Evolutionary conservation across 2,329 filamentous ascomycete species (phyloP).

Genomic region (Penicillium glabrum): DNA sequence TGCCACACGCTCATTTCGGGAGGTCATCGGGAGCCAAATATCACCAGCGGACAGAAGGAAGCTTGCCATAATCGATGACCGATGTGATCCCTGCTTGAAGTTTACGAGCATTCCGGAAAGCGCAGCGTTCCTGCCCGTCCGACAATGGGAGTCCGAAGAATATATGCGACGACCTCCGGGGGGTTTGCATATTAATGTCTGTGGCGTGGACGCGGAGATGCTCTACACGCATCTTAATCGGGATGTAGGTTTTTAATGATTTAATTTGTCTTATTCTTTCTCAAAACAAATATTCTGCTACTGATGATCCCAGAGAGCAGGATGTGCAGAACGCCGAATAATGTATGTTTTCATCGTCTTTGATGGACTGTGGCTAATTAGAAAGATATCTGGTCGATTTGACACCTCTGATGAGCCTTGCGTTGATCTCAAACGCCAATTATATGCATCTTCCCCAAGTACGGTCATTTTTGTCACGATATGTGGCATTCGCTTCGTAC

Average conservation of each 20-base stretch:
- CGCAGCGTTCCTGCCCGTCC: neutral
- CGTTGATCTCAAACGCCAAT: slow-evolving; percentile 5
- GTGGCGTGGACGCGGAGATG: neutral
- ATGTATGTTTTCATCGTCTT: neutral
- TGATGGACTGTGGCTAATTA: neutral
- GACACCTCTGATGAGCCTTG: slow-evolving; percentile 7
- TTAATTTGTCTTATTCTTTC: too few species aligned
- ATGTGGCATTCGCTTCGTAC: neutral
- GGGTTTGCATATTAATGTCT: neutral
- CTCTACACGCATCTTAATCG: neutral
- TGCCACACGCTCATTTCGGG: neutral
- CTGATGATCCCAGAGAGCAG: neutral
- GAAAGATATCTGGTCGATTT: slow-evolving; percentile 9
- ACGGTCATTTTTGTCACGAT: slow-evolving; percentile 5
- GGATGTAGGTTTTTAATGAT: neutral
- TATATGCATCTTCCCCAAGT: slow-evolving; percentile 9
- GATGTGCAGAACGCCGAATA: neutral
- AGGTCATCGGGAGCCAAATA: neutral
- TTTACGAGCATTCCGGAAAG: neutral
- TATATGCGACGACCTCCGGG: slow-evolving; percentile 4
- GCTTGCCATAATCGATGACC: slow-evolving; percentile 7
- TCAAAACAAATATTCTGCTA: neutral
- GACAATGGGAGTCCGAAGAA: slow-evolving; percentile 8
- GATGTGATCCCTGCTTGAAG: slow-evolving; percentile 7
- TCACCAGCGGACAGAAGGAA: neutral